Conservation (phyloP, 148 eudicot species). For the Chenopodium album region DNA sequence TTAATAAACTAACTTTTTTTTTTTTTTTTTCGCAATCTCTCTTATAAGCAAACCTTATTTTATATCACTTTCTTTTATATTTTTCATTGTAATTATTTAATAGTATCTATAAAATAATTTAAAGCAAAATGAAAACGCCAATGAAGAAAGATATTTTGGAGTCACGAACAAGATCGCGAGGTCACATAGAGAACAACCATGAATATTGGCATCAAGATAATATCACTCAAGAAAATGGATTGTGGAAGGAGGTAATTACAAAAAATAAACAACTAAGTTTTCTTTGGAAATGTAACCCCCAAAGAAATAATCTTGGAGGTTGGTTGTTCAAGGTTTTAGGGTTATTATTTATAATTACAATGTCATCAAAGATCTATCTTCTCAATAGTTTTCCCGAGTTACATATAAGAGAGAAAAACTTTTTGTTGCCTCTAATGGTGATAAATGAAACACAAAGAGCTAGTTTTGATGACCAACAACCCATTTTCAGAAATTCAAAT, state of each 20-base stretch:
- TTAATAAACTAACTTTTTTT: background rate
- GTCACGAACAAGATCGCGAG: too few relatives aligned
- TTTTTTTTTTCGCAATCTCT: background rate
- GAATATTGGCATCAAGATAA: too few relatives aligned
- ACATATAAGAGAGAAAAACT: background rate
- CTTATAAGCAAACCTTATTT: background rate
- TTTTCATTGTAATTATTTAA: too few relatives aligned
- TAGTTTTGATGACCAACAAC: background rate
- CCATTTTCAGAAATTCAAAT: background rate
- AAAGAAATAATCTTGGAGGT: background rate
- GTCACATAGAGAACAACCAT: too few relatives aligned
- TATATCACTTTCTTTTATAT: background rate
- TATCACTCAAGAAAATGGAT: background rate
- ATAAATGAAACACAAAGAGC: background rate
- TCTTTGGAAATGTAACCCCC: background rate
- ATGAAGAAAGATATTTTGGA: too few relatives aligned
- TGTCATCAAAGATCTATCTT: conserved; percentile 14
- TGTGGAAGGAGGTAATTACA: background rate
- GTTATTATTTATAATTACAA: conserved; percentile 2
- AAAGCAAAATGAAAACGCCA: too few relatives aligned
- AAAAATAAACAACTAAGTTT: background rate
- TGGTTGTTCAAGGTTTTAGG: conserved; percentile 8
- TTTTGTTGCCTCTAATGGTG: background rate
- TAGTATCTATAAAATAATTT: too few relatives aligned
- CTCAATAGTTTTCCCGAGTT: conserved; percentile 1